Evolutionary conservation across 2,329 filamentous ascomycete species (phyloP), one percentile per base, ranked within the genome.

Genomic region (Coniella lustricola): DNA sequence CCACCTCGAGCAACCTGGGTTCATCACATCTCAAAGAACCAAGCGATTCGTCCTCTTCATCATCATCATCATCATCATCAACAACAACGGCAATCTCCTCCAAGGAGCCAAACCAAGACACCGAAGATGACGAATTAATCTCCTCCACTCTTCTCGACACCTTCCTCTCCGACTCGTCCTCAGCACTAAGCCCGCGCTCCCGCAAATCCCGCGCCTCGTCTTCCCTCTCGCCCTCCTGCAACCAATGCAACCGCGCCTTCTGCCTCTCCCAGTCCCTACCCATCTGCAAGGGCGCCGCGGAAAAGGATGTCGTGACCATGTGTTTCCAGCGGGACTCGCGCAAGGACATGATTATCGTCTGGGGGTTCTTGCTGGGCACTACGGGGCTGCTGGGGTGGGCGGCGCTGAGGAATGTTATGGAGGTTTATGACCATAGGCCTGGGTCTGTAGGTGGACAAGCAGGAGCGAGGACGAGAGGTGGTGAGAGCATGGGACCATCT

Each of bases 291-390:
- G 71, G 74, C 55, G 79, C 78, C 46, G 73, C 74, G 55, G 78
- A 83, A 56, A 77, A 75, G 59, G 78, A 84, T 58, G 76, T 84
- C 17, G 66, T 77, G 36, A 81, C 81, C 22, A 70, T 73, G 59
- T 84, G 81, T 62, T 84, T 84, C 65, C 79, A 84, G 70, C 75
- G 81, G 54, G 81, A 84, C 62, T 81, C 76, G 61, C 74, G 75
- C 62, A 84, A 84, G 66, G 81, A 84, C 64, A 75, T 76, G 64
- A 72, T 83, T 56, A 82, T 84, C 32, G 81, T 84, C 3, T 80
- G 81, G 74, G 74, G 69, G 1, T 84, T 84, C 63, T 74, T 84
- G 42, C 60, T 80, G 9, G 77, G 74, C 46, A 82, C 78, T 1
- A 58, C 72, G 3, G 79, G 78, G 1, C 61, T 84, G 52, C 65